phyloP scores from a whole-genome alignment of 2,329 filamentous ascomycete genomes.

The Aspergillus unguis region DNA sequence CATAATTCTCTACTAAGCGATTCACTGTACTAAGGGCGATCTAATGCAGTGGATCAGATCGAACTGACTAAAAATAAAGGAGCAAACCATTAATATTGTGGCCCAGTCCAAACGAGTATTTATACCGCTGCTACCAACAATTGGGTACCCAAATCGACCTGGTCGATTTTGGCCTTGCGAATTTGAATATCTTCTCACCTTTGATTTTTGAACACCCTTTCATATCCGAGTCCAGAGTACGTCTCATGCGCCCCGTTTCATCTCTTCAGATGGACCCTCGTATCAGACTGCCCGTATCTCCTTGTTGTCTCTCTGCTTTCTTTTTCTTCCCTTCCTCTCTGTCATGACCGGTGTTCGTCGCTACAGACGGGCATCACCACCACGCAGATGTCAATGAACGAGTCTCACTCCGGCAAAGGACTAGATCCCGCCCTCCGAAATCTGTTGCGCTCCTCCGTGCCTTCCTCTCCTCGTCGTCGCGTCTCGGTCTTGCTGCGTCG shows the following conservation, averaged over 20 bases:
- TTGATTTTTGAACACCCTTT: conserved; percentile 2
- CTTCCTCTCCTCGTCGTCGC: conserved; percentile 28
- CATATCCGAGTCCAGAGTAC: conserved; percentile 15
- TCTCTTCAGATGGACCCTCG: conserved; percentile 23
- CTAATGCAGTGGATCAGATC: too few species aligned
- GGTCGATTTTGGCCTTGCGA: conserved; percentile 11
- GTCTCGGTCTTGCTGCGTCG: conserved; percentile 34
- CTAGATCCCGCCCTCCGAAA: conserved; percentile 30
- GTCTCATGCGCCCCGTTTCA: conserved; percentile 19
- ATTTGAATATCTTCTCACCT: background rate
- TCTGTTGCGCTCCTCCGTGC: conserved; percentile 30
- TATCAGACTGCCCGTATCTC: conserved; percentile 12
- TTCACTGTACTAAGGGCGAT: too few species aligned
- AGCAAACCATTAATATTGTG: background rate
- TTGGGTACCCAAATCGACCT: conserved; percentile 22
- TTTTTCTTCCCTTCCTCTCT: conserved; percentile 12
- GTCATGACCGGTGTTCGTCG: conserved; percentile 22
- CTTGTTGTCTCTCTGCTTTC: conserved; percentile 4
- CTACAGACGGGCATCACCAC: conserved; percentile 27
- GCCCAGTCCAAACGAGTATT: background rate
- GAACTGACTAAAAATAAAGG: background rate
- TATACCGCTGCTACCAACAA: conserved; percentile 5
- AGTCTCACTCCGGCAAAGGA: conserved; percentile 31
- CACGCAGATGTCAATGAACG: conserved; percentile 37
- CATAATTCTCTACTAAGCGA: too few species aligned